phyloP scores from a whole-genome alignment of 495 filamentous ascomycete genomes.

The Annulohypoxylon moriforme region DNA sequence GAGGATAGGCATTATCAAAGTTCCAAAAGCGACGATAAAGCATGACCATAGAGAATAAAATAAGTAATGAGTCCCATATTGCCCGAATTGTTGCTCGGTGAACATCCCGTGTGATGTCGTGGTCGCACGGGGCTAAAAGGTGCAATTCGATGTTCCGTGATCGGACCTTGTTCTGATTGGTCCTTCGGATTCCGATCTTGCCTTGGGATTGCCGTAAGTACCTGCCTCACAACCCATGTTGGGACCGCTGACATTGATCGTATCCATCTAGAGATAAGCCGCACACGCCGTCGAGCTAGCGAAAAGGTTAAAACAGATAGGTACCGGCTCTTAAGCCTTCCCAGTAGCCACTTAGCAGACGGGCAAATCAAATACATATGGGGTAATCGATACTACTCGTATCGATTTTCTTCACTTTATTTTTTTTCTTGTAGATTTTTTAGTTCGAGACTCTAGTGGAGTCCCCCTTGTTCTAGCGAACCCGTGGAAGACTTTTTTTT shows the following conservation, averaged over 20 bases:
- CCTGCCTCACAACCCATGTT: not conserved
- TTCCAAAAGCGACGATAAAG: constrained; percentile 32
- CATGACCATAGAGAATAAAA: constrained; percentile 34
- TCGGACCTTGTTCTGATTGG: constrained; percentile 36
- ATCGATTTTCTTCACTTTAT: constrained; percentile 1
- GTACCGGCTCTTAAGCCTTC: not conserved
- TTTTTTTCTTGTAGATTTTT: not conserved
- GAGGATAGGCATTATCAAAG: constrained; percentile 23
- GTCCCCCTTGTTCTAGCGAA: constrained; percentile 33
- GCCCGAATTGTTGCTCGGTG: constrained; percentile 16
- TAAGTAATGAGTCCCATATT: constrained; percentile 30
- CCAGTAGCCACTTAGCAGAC: not conserved
- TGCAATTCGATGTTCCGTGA: not conserved
- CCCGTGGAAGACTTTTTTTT: constrained; percentile 15
- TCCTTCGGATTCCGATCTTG: not conserved
- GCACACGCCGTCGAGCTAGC: constrained; percentile 2
- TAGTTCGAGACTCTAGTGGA: constrained; percentile 34
- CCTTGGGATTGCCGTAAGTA: not conserved
- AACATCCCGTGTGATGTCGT: constrained; percentile 1
- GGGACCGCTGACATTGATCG: constrained; percentile 14
- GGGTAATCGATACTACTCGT: constrained; percentile 26
- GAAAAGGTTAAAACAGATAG: constrained; percentile 8
- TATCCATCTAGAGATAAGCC: constrained; percentile 23
- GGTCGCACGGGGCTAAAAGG: not conserved
- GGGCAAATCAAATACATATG: not conserved